Base-by-base conservation (phyloP, 148 eudicot genomes). In the Camellia japonica region DNA sequence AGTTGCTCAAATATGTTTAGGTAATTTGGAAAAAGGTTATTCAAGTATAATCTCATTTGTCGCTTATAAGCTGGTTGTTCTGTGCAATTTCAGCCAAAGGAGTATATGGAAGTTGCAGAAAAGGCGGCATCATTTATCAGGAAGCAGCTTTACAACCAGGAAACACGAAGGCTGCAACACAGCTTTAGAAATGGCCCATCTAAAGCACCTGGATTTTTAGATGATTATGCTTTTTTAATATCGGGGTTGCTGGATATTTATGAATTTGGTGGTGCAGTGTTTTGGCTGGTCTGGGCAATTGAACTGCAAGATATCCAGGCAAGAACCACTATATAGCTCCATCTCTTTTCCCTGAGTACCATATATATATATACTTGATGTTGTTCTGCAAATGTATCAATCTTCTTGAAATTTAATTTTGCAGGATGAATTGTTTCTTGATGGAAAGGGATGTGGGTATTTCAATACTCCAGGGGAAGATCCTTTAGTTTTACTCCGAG, bases 161-260 rank as follows among this genome's bases (percentile, higher is more conserved):
- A 90, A 73, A 86, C 72, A 2, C 81, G 85, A 20, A 92, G 95
- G 75, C 88, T 95, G 74, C 92, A 93, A 71, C 98, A 92, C 80
- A 90, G 98, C 87, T 95, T 90, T 81, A 87, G 98, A 52, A 95
- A 95, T 15, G 97, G 97, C 69, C 98, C 98, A 8, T 82, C 98
- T 11, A 95, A 92, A 84, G 98, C 98, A 38, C 97, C 98, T 65
- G 98, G 97, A 16, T 95, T 95, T 83, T 76, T 95, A 59, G 98
- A 95, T 82, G 98, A 95, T 83, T 93, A 93, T 81, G 97, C 97
- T 5, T 95, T 95, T 81, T 89, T 95, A 61, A 93, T 95, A 62
- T 84, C 97, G 0, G 97, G 93, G 64, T 84, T 95, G 41, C 86
- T 95, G 44, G 98, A 95, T 82, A 88, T 95, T 14, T 95, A 89